These are phyloP conservation scores for Rhodotorula glutinis DNA, from an alignment of 1,284 basidiomycete genomes.

Conservation along the genomic window DNA sequence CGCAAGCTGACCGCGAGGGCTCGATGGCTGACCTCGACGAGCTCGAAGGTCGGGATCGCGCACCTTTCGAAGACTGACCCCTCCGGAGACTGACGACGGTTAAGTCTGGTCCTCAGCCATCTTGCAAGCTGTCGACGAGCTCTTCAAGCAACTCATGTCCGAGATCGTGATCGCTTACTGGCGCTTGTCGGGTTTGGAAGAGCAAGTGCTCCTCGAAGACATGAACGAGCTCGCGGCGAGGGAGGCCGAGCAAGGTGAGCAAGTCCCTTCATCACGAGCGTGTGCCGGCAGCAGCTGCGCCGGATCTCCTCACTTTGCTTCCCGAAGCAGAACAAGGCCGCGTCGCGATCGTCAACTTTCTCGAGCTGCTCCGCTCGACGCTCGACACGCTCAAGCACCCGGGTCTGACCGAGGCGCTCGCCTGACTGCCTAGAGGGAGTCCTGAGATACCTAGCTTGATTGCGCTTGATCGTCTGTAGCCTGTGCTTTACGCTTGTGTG, in stretches of 20 bases:
- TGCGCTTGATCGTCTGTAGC: neutral
- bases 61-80: too few species aligned
- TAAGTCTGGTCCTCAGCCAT: neutral
- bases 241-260: constrained; percentile 5
- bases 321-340: neutral
- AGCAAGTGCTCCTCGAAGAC: neutral
- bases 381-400: neutral
- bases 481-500: too few species aligned
- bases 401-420: neutral
- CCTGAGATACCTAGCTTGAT: too few species aligned
- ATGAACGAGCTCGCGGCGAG: neutral
- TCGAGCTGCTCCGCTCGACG: constrained; percentile 3
- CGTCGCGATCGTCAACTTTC: neutral
- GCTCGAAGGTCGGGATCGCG: constrained; percentile 2
- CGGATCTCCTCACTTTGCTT: neutral
- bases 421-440: neutral
- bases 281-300: neutral
- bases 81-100: too few species aligned
- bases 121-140: neutral
- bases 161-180: neutral
- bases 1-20: neutral
- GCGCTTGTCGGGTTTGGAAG: neutral
- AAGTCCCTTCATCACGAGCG: neutral
- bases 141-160: neutral
- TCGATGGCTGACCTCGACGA: neutral